These are phyloP conservation scores for Biancaea sappan DNA, from an alignment of 306 rosid genomes.

Conservation along the genomic window DNA sequence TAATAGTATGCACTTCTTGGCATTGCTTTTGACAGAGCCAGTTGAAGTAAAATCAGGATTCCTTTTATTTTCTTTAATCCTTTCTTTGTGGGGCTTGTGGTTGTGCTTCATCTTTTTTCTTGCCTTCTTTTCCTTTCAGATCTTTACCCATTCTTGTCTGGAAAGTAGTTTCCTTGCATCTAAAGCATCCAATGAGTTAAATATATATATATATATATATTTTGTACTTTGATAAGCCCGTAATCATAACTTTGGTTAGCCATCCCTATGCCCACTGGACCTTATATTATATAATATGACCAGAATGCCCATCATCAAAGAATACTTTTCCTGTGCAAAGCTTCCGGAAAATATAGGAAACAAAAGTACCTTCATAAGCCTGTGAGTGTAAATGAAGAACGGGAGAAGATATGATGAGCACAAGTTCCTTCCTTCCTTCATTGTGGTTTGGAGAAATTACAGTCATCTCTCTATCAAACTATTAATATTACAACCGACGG, in stretches of 20 bases:
- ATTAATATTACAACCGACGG: background rate
- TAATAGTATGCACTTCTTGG: conserved; percentile 12
- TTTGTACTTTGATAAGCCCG: background rate
- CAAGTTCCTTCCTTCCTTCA: too few species aligned
- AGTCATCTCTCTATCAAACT: background rate
- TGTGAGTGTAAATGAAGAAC: too few species aligned
- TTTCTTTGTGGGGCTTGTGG: conserved; percentile 25
- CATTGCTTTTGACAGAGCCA: conserved; percentile 42
- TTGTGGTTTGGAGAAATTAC: too few species aligned
- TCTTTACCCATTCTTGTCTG: conserved; percentile 23
- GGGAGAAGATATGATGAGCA: background rate
- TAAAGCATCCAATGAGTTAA: conserved; percentile 7
- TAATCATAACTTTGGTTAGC: conserved; percentile 31
- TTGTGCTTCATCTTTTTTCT: background rate
- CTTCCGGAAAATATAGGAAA: background rate
- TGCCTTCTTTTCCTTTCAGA: conserved; percentile 29
- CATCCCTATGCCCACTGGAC: conserved; percentile 23
- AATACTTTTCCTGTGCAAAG: background rate
- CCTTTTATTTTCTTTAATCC: background rate
- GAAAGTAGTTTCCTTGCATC: conserved; percentile 40
- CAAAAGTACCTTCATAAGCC: too few species aligned
- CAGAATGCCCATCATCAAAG: conserved; percentile 23
- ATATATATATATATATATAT: conserved; percentile 34
- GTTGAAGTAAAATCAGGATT: conserved; percentile 20
- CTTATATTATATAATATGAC: conserved; percentile 2